These are phyloP conservation scores for Protomyces pachydermus DNA, from an alignment of 1,139 yeast species.

Conservation along the genomic window DNA sequence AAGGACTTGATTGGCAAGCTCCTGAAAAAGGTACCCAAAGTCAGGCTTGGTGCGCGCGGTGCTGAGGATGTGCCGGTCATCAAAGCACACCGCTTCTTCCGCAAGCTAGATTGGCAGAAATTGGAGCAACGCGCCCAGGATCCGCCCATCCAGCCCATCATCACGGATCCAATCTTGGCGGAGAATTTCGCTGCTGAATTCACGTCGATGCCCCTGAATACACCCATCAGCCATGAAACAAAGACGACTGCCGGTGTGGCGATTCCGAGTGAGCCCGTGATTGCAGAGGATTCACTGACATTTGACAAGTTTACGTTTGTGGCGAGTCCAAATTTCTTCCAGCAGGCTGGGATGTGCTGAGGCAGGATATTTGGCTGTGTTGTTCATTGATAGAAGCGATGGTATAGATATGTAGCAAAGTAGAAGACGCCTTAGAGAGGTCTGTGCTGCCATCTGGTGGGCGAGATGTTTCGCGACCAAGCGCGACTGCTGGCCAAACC, in stretches of 20 bases:
- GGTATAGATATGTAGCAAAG: background rate
- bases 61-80: slow-evolving; percentile 59
- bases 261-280: background rate
- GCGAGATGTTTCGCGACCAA: no score
- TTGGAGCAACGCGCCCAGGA: slow-evolving; percentile 49
- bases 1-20: slow-evolving; percentile 72
- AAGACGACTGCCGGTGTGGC: background rate
- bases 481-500: no score
- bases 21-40: slow-evolving; percentile 66
- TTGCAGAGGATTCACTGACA: slow-evolving; percentile 5
- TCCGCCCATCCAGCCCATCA: slow-evolving; percentile 83
- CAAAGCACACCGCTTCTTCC: slow-evolving; percentile 70
- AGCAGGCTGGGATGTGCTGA: background rate
- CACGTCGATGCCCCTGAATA: slow-evolving; percentile 56
- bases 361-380: background rate
- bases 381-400: background rate
- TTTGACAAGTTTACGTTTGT: slow-evolving; percentile 25
- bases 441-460: no score
- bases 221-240: slow-evolving; percentile 1
- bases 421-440: background rate
- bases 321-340: slow-evolving; percentile 22
- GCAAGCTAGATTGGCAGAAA: slow-evolving; percentile 70
- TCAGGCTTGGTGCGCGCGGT: slow-evolving; percentile 53
- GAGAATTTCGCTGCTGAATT: slow-evolving; percentile 88
- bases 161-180: slow-evolving; percentile 80